phyloP scores from a whole-genome alignment of 306 rosid genomes.

The Fragaria nilgerrensis region DNA sequence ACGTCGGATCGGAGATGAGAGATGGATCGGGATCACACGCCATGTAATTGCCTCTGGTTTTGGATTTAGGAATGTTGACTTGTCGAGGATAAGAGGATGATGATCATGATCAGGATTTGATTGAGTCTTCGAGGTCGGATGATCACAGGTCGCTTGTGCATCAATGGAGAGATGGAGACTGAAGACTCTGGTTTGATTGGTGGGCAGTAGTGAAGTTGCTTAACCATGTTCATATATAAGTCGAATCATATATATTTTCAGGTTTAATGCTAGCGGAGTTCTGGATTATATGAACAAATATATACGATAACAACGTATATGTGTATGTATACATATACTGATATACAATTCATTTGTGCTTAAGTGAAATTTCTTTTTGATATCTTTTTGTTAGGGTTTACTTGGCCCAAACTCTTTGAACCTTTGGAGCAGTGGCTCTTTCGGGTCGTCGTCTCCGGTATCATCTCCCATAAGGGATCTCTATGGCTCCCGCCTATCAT shows the following conservation, averaged over 20 bases:
- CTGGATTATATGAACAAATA: not conserved
- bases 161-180: not conserved
- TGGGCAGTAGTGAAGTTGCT: not conserved
- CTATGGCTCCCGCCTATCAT: no score
- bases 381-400: no score
- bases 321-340: rapidly evolving
- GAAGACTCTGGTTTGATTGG: not conserved
- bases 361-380: no score
- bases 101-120: not conserved
- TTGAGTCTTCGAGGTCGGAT: conserved; percentile 11
- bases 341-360: no score
- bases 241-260: not conserved
- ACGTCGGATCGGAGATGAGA: conserved; percentile 36
- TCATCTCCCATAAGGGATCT: no score
- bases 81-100: conserved; percentile 22
- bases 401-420: no score
- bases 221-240: not conserved
- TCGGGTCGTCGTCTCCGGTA: no score
- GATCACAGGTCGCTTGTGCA: not conserved
- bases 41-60: conserved; percentile 29
- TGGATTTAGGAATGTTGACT: conserved; percentile 15
- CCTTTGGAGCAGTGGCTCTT: no score
- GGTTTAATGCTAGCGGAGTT: not conserved
- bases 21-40: conserved; percentile 31
- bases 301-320: no score